Percentiles rank a stretch among this genome's conserved stretches.
Evolutionary conservation across 257 asterid species (phyloP).

Genomic region (Nicotiana tomentosiformis): DNA sequence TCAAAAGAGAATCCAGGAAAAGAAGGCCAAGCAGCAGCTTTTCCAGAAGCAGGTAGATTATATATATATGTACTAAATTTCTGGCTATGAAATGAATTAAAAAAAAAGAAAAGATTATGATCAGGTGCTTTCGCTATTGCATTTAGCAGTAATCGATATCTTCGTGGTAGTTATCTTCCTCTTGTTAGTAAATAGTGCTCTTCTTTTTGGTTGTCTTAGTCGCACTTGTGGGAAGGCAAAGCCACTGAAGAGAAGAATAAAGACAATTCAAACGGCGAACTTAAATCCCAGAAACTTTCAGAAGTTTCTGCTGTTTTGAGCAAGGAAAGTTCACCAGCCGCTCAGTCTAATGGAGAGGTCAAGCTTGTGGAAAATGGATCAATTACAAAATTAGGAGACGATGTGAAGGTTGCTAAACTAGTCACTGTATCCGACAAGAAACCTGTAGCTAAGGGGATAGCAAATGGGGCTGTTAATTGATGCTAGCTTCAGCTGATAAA

Average conservation of each 20-base stretch:
- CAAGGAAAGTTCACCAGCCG: constrained; percentile 10
- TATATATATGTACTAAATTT: constrained; percentile 21
- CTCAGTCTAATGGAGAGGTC: constrained; percentile 17
- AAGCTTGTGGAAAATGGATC: not conserved
- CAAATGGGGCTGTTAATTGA: constrained; percentile 43
- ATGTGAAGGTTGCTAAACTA: constrained; percentile 7
- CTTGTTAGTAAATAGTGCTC: not conserved
- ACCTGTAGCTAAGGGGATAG: constrained; percentile 5
- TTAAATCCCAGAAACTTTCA: constrained; percentile 15
- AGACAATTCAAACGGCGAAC: constrained; percentile 27
- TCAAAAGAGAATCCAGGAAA: constrained; percentile 53
- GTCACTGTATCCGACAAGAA: constrained; percentile 28
- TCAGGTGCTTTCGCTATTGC: not conserved
- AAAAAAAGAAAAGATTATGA: not conserved
- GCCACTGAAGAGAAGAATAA: constrained; percentile 18
- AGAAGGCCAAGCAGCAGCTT: constrained; percentile 45
- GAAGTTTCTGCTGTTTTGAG: constrained; percentile 18
- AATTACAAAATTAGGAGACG: constrained; percentile 16
- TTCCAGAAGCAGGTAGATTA: constrained; percentile 35
- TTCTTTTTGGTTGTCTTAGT: not conserved
- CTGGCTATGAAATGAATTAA: not conserved
- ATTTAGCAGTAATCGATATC: not conserved
- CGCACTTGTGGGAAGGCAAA: constrained; percentile 23
- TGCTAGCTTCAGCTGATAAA: constrained; percentile 23
- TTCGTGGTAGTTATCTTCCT: not conserved